Conservation (phyloP, 2,329 filamentous ascomycete genomes). For the Ophioceras dolichostomum region DNA sequence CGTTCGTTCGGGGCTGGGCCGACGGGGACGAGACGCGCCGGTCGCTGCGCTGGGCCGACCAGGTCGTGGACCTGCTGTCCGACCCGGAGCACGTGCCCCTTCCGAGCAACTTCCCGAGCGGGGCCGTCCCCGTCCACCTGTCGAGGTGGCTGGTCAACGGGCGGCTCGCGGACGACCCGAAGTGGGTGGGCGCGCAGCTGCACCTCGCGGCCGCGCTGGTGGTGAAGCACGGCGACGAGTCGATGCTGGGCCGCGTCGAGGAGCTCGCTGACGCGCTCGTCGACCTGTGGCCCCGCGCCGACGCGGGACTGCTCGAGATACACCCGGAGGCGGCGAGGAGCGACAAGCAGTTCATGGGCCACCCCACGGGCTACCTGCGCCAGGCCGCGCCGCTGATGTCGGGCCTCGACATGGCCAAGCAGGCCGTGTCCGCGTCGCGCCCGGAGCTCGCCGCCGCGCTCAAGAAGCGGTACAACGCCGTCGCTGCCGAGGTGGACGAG, state of each 20-base stretch:
- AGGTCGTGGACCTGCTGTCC: conserved; percentile 37
- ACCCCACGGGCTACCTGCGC: conserved; percentile 21
- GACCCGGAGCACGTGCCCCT: conserved; percentile 23
- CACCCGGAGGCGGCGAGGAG: conserved; percentile 21
- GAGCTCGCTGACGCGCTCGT: conserved; percentile 24
- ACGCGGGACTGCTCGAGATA: conserved; percentile 20
- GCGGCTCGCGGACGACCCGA: conserved; percentile 29
- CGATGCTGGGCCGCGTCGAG: conserved; percentile 15
- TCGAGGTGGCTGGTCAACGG: conserved; percentile 13
- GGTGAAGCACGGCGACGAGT: conserved; percentile 18
- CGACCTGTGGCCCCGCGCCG: conserved; percentile 27
- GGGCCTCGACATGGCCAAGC: conserved; percentile 31
- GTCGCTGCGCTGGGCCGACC: conserved; percentile 31
- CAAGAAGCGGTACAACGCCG: conserved; percentile 20
- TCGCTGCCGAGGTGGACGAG: conserved; percentile 13
- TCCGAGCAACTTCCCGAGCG: conserved; percentile 1
- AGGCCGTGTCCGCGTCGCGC: conserved; percentile 27
- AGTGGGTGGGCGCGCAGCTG: conserved; percentile 26
- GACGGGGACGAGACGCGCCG: conserved; percentile 5
- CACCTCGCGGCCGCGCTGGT: conserved; percentile 29
- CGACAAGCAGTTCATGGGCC: conserved; percentile 19
- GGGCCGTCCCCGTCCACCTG: conserved; percentile 5
- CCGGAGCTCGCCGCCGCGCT: conserved; percentile 23
- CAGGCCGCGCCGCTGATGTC: conserved; percentile 24
- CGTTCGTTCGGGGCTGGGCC: conserved; percentile 22